Evolutionary conservation across 1,284 basidiomycete genomes (phyloP).

Genomic region (Mrakiaceae sp.): DNA sequence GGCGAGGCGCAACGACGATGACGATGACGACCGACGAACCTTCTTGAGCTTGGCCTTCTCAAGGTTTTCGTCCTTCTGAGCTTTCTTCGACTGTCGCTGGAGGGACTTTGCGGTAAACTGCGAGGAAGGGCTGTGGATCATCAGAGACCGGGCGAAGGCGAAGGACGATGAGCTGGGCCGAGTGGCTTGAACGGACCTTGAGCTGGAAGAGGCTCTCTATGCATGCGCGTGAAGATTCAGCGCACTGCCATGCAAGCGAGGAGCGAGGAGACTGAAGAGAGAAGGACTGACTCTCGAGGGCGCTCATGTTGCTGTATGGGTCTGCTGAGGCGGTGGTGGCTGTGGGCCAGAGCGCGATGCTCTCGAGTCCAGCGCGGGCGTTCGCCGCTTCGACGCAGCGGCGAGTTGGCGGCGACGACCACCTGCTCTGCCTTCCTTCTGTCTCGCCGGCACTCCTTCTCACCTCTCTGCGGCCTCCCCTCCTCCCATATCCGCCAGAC

Average conservation of each 20-base stretch:
- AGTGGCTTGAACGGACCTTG: slow-evolving; percentile 46
- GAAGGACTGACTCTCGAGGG: slow-evolving; percentile 65
- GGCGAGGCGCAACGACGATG: not conserved
- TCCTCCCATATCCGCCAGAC: too few species aligned
- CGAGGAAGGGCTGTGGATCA: not conserved
- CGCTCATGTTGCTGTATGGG: slow-evolving; percentile 50
- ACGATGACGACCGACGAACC: slow-evolving; percentile 38
- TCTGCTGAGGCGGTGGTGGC: not conserved
- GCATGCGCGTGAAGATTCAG: too few species aligned
- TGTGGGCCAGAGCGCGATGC: too few species aligned
- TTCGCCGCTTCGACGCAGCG: too few species aligned
- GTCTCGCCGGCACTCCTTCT: not conserved
- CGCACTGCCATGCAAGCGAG: slow-evolving; percentile 26
- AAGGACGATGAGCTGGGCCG: not conserved
- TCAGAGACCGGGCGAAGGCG: not conserved
- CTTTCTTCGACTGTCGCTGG: slow-evolving; percentile 85
- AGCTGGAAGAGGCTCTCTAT: slow-evolving; percentile 90
- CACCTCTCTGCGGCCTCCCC: not conserved
- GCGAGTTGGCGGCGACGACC: not conserved
- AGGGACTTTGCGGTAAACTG: slow-evolving; percentile 94
- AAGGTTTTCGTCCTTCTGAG: slow-evolving; percentile 76
- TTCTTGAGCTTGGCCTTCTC: slow-evolving; percentile 87
- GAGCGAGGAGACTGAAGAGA: not conserved
- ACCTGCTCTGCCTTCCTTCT: not conserved
- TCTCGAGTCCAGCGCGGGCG: too few species aligned